Percentiles rank a stretch among this genome's conserved stretches.
phyloP scores from a whole-genome alignment of 2,329 filamentous ascomycete species.

The Cladobotryum protrusum region DNA sequence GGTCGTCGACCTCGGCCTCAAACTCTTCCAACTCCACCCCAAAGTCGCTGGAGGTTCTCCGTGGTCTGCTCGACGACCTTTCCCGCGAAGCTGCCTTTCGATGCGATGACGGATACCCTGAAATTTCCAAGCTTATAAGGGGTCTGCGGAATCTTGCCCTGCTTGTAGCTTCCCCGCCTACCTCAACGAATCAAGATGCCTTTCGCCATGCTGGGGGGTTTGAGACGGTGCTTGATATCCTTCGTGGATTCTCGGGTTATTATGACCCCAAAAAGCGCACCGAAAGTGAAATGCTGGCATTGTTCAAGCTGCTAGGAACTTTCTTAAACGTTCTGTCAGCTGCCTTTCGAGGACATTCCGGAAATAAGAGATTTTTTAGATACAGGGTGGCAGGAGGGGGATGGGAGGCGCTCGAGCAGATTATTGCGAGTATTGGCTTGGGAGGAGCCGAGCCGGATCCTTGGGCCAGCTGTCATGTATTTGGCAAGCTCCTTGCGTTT shows the following conservation, averaged over 20 bases:
- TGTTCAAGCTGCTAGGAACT: slow-evolving; percentile 64
- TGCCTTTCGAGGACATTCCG: slow-evolving; percentile 69
- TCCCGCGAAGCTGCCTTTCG: slow-evolving; percentile 27
- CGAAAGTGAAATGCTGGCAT: slow-evolving; percentile 54
- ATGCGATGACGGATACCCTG: slow-evolving; percentile 39
- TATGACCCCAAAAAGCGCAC: slow-evolving; percentile 63
- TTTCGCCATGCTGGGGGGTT: slow-evolving; percentile 80
- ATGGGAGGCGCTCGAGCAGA: slow-evolving; percentile 70
- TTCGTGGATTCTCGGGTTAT: slow-evolving; percentile 66
- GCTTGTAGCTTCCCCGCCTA: slow-evolving; percentile 44
- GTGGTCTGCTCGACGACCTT: slow-evolving; percentile 46
- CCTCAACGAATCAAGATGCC: slow-evolving; percentile 61
- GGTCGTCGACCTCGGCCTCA: slow-evolving; percentile 59
- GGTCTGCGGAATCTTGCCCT: slow-evolving; percentile 62
- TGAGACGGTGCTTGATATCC: slow-evolving; percentile 61
- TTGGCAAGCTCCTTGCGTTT: slow-evolving; percentile 76
- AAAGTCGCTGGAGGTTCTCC: slow-evolving; percentile 55
- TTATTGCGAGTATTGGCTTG: slow-evolving; percentile 60
- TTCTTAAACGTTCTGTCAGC: slow-evolving; percentile 70
- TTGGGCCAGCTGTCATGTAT: slow-evolving; percentile 65
- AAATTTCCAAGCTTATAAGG: slow-evolving; percentile 43
- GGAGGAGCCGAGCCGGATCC: slow-evolving; percentile 61
- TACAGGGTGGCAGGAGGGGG: slow-evolving; percentile 69
- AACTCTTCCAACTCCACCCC: slow-evolving; percentile 42
- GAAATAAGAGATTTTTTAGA: slow-evolving; percentile 83